Base-by-base conservation (phyloP, 768 basidiomycete genomes). In the Psilocybe azurescens region DNA sequence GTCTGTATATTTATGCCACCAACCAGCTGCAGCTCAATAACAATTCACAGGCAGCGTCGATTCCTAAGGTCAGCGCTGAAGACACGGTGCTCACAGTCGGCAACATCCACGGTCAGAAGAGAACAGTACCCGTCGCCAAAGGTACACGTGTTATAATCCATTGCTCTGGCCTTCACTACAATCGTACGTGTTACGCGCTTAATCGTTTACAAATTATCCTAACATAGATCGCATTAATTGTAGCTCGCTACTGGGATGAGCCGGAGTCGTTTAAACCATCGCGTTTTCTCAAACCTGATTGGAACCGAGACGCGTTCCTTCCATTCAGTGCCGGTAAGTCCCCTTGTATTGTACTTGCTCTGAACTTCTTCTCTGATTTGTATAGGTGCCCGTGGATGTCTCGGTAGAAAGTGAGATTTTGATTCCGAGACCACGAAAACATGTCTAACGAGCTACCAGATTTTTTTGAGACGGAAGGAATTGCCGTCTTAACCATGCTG, bases 171-270 rank as follows among this genome's bases (percentile, higher is more conserved):
- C 58, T 85, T n/a, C 85, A 86, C 60, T 78, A 85, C 59, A 86
- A 85, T 67, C 82, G 83, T 85, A 70, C 78, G 64, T 11, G 50
- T 41, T 16, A 18, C 3, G 18, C 11, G 1, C 7, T 7, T 36
- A 6, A 11, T 14, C 5, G 2, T 52, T 50, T 11, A 50, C 49
- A 6, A n/a, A 38, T 52, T 14, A 6, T 20, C 10, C 3, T 8
- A 16, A 24, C 24, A 24, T 24, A 30, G 18, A 10, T 46, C 58
- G 32, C 30, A 86, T 7, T 36, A 11, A 11, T 11, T 36, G 33
- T 7, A 36, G 86, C 85, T 24, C 78, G 79, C 24, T 86, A 86
- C 67, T 87, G 86, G 85, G 70, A 81, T 51, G 77, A 86, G 44
- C 85, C 86, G 3, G 61, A 80, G 33, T 65, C 66, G 9, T 87